A percentile compares a stretch with the other conserved stretches of the same genome.
Conservation (phyloP, 1,284 basidiomycete genomes). For the Cystobasidium pallidum region DNA sequence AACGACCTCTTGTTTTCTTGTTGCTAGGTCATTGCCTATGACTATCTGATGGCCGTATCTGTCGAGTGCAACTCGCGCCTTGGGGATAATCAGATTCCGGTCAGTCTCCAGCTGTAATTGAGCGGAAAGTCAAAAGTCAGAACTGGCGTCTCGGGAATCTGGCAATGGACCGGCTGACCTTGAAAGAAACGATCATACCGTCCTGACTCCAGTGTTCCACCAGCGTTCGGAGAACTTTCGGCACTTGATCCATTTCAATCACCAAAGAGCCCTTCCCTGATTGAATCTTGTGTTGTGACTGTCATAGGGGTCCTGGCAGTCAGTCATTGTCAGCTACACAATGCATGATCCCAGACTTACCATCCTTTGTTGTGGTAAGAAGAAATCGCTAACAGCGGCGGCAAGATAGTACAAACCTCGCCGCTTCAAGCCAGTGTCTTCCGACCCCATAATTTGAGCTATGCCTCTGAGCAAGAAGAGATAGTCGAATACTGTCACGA, state of each 20-base stretch:
- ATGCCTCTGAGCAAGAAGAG: conserved; percentile 86
- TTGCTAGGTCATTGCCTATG: conserved; percentile 89
- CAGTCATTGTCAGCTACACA: background rate
- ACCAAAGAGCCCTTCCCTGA: conserved; percentile 88
- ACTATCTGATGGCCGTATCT: conserved; percentile 97
- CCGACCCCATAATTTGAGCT: conserved; percentile 62
- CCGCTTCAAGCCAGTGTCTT: conserved; percentile 69
- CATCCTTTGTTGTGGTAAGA: conserved; percentile 85
- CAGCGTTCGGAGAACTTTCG: conserved; percentile 89
- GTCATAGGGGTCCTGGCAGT: conserved; percentile 10
- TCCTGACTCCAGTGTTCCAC: conserved; percentile 91
- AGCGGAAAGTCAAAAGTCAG: conserved; percentile 1
- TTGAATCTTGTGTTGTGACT: conserved; percentile 98
- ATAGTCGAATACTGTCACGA: conserved; percentile 95
- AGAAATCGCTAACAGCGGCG: conserved; percentile 97
- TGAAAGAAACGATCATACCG: conserved; percentile 94
- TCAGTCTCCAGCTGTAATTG: conserved; percentile 86
- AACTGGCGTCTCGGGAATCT: no score
- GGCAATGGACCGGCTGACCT: conserved; percentile 62
- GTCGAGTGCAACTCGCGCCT: conserved; percentile 81
- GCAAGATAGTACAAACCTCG: conserved; percentile 92
- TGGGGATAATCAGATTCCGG: conserved; percentile 77
- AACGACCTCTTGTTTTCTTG: conserved; percentile 87
- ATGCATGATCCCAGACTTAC: conserved; percentile 59
- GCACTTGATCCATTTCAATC: conserved; percentile 98